Conservation (phyloP, 495 filamentous ascomycete genomes). For the Trichoderma reesei region DNA sequence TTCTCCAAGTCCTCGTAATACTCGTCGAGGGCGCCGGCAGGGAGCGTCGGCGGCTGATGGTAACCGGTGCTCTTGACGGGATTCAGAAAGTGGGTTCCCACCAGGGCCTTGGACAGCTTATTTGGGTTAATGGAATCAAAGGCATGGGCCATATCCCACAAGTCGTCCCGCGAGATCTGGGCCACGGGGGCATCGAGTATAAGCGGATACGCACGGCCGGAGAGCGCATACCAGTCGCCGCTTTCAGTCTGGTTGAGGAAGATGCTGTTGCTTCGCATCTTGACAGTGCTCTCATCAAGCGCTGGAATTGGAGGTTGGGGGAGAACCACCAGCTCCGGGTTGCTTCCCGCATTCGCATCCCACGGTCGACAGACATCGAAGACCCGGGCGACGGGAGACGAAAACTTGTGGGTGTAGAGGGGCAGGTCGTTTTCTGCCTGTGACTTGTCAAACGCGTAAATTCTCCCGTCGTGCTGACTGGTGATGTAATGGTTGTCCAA, state of each 20-base stretch:
- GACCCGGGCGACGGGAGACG: slow-evolving; percentile 77
- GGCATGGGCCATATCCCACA: slow-evolving; percentile 25
- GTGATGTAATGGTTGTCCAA: slow-evolving; percentile 87
- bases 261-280: slow-evolving; percentile 53
- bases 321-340: slow-evolving; percentile 61
- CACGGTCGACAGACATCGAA: slow-evolving; percentile 78
- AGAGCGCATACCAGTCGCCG: slow-evolving; percentile 91
- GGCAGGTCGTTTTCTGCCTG: slow-evolving; percentile 25
- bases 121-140: slow-evolving; percentile 22
- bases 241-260: slow-evolving; percentile 79
- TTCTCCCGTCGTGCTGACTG: slow-evolving; percentile 73
- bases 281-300: slow-evolving; percentile 41
- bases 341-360: slow-evolving; percentile 44
- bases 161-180: slow-evolving; percentile 52
- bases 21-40: not conserved
- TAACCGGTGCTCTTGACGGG: slow-evolving; percentile 11
- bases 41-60: not conserved
- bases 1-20: slow-evolving; percentile 9
- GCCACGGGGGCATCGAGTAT: slow-evolving; percentile 65
- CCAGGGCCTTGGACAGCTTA: slow-evolving; percentile 27
- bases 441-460: slow-evolving; percentile 69
- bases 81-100: slow-evolving; percentile 39
- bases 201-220: slow-evolving; percentile 76
- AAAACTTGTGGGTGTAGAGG: slow-evolving; percentile 52
- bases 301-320: slow-evolving; percentile 73